phyloP scores from a whole-genome alignment of 75 land plant genomes.

The Pinus tabuliformis region DNA sequence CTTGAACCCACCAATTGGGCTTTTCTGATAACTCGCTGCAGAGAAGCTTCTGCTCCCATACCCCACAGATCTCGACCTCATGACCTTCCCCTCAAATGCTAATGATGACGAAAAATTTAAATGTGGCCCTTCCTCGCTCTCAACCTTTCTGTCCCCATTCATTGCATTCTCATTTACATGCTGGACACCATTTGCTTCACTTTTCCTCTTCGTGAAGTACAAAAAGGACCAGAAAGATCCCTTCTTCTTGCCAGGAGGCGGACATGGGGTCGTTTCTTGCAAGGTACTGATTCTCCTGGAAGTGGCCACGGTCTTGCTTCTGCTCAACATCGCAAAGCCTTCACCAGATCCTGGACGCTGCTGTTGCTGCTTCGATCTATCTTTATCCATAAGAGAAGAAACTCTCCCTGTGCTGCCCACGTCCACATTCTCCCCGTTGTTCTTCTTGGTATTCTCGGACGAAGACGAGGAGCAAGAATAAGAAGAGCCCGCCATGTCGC shows the following conservation, averaged over 20 bases:
- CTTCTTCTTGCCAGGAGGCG: conserved; percentile 10
- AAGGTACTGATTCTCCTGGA: conserved; percentile 10
- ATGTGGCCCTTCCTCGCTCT: neutral
- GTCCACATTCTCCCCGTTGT: neutral
- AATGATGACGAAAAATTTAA: conserved; percentile 11
- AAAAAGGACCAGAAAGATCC: conserved; percentile 54
- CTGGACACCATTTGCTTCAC: neutral
- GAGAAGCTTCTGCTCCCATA: conserved; percentile 74
- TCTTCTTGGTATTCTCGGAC: conserved; percentile 16
- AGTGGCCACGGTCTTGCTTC: conserved; percentile 42
- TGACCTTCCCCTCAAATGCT: conserved; percentile 48
- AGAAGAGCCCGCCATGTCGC: conserved; percentile 19
- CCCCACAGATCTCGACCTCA: conserved; percentile 71
- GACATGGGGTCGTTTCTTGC: neutral
- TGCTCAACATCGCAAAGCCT: conserved; percentile 12
- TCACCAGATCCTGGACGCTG: conserved; percentile 8
- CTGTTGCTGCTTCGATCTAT: conserved; percentile 2
- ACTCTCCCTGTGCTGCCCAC: conserved; percentile 2
- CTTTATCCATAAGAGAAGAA: conserved; percentile 1
- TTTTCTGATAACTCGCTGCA: conserved; percentile 55
- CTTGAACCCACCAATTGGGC: conserved; percentile 53
- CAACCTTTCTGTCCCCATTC: neutral
- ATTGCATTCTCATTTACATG: neutral
- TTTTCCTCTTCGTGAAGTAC: conserved; percentile 10
- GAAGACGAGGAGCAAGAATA: conserved; percentile 29